Evolutionary conservation across 306 rosid genomes (phyloP), one percentile per base, ranked within the genome.

Genomic region (Rosa lucieae): DNA sequence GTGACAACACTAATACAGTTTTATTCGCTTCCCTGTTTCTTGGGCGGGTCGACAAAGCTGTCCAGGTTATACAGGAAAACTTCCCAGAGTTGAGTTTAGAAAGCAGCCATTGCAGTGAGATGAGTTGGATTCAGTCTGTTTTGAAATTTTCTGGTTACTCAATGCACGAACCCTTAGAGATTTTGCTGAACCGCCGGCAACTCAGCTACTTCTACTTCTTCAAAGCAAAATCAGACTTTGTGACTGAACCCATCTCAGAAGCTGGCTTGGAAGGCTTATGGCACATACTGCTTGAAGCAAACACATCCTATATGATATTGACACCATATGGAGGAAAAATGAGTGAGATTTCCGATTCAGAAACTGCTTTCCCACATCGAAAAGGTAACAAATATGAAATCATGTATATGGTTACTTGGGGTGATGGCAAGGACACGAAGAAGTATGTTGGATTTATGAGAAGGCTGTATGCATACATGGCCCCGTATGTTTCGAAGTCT

Each of bases 191-290:
- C 2, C 85, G 91, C 67, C 91, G 4, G 5, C 26, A 46, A 29
- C 81, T 74, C 58, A 83, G 80, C 29, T 0, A 29, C 29, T 87
- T 56, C 29, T 0, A 29, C 29, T 87, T 56, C 85, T 88, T 87
- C 92, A 92, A 92, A 69, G 92, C 89, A 10, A 92, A 92, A 75
- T 87, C 94, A 43, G 94, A 92, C 77, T 92, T 80, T 8, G 94
- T 88, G 6, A 81, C 74, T 3, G 88, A 84, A 44, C 75, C 94
- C 1, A 87, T 90, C 10, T 86, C 91, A 0, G 88, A 87, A 72
- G 43, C 85, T 0, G 92, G 86, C 1, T 73, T 88, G 10, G 81
- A 88, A 65, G 94, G 89, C 1, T 14, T 88, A 26, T 87, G 92
- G 93, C 46, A 77, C 70, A 84, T 79, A 32, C 56, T 85, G 44